Evolutionary conservation across 225 moss, liverwort and hornwort genomes (phyloP).

Genomic region (Pleurozium schreberi): DNA sequence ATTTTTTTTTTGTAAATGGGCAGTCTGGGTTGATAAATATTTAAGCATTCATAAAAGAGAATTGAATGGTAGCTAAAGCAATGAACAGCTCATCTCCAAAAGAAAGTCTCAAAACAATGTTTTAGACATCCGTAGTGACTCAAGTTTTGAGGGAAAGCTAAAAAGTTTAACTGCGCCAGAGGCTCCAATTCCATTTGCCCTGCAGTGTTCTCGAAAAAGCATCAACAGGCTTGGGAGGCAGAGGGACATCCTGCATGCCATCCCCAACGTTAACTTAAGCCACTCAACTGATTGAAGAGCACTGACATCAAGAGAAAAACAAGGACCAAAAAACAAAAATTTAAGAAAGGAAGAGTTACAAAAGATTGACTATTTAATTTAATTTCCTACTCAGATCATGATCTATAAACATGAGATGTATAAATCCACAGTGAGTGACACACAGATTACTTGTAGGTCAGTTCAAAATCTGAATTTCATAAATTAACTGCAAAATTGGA

Average conservation of each 20-base stretch:
- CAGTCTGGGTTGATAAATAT: no score
- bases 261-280: slow-evolving; percentile 9
- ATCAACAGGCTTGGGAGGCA: slow-evolving; percentile 27
- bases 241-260: slow-evolving; percentile 30
- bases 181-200: slow-evolving; percentile 33
- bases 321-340: not conserved
- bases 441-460: not conserved
- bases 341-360: not conserved
- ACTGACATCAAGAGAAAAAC: not conserved
- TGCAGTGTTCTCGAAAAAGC: slow-evolving; percentile 16
- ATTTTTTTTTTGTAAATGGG: no score
- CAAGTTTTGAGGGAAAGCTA: not conserved
- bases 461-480: not conserved
- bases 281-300: not conserved
- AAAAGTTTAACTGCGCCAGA: slow-evolving; percentile 21
- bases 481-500: not conserved
- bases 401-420: not conserved
- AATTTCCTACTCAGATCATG: not conserved
- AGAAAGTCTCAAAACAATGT: not conserved
- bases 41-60: not conserved
- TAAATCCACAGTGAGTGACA: not conserved
- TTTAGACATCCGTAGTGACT: not conserved
- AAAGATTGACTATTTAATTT: not conserved
- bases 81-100: not conserved
- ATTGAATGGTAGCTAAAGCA: not conserved